A percentile compares a stretch with the other conserved stretches of the same genome.
Evolutionary conservation across 768 basidiomycete species (phyloP).

Genomic region (Xerocomus brunneocitrinus): DNA sequence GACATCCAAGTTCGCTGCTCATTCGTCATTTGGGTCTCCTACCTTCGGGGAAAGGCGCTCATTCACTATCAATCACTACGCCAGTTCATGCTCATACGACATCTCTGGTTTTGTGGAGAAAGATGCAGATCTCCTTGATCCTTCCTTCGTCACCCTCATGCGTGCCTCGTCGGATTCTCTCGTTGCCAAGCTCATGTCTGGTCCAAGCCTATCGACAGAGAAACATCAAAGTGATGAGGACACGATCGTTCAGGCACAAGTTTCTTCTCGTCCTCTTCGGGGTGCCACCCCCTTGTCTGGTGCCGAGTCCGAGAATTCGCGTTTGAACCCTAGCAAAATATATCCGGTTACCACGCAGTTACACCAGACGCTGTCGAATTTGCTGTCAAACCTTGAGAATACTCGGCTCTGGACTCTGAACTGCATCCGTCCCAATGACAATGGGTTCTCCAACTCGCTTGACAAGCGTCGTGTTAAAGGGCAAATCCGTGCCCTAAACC

Average conservation of each 20-base stretch:
- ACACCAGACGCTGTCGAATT: conserved; percentile 47
- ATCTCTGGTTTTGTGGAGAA: conserved; percentile 44
- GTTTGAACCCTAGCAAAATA: conserved; percentile 46
- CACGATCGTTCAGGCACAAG: conserved; percentile 61
- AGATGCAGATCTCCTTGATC: conserved; percentile 50
- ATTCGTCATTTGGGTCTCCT: conserved; percentile 48
- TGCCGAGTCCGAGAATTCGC: conserved; percentile 33
- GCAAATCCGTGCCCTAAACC: conserved; percentile 49
- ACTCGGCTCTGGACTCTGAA: conserved; percentile 50
- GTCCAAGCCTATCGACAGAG: conserved; percentile 56
- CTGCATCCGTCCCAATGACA: conserved; percentile 64
- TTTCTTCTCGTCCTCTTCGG: conserved; percentile 54
- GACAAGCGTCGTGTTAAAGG: conserved; percentile 59
- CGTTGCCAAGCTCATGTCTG: conserved; percentile 57
- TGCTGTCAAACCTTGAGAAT: conserved; percentile 43
- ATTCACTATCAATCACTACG: conserved; percentile 62
- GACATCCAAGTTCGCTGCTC: conserved; percentile 40
- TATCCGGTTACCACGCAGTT: conserved; percentile 59
- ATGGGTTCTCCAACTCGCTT: conserved; percentile 56
- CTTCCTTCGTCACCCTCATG: conserved; percentile 51
- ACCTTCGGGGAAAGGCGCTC: conserved; percentile 29
- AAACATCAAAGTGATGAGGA: conserved; percentile 51
- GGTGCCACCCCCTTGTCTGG: conserved; percentile 36
- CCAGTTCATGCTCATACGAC: conserved; percentile 53
- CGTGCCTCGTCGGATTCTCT: conserved; percentile 49